Base-by-base conservation (phyloP, 768 basidiomycete genomes). In the Psilocybe tampanensis region DNA sequence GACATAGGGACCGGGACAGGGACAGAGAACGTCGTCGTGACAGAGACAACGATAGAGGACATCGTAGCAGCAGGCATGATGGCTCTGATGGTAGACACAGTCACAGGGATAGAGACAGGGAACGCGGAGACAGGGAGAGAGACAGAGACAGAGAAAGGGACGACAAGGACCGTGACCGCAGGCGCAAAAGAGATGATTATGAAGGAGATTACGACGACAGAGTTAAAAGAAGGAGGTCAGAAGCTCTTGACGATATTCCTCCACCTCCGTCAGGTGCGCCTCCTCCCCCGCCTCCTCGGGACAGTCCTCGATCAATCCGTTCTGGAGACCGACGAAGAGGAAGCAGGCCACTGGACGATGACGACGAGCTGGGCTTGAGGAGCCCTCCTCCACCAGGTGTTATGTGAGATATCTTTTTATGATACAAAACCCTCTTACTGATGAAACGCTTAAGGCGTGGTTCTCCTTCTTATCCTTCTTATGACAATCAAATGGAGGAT, bases 151-250 rank as follows among this genome's bases (percentile, higher is more conserved):
- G 78, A 56, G 82, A 83, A 54, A 69, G 74, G 22, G 65, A 66
- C 47, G 85, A 89, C 56, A 68, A 74, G 44, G 70, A 74, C 15
- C 70, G 80, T 53, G 82, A 87, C 58, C 80, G 83, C 56, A 80
- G 89, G 48, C 83, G 92, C 60, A 89, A 88, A 71, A 80, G 89
- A 64, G 77, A 75, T 23, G 89, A 91, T 51, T 84, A 88, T 23
- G 76, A 76, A 0, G 85, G 85, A 18, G 83, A 84, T 51, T 60
- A 72, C 18, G 86, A 84, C 49, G 82, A 85, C 33, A 83, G 87
- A 52, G 72, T 73, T 47, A 92, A 93, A 69, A 81, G 89, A 68
- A 89, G 84, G 71, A 77, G 77, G 62, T 76, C 79, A 26, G 85
- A 87, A 61, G 86, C 84, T 54, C 52, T 61, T 47, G 71, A 76